Evolutionary conservation across 495 filamentous ascomycete genomes (phyloP), one percentile per base, ranked within the genome.

Genomic region (Pseudevernia furfuracea): DNA sequence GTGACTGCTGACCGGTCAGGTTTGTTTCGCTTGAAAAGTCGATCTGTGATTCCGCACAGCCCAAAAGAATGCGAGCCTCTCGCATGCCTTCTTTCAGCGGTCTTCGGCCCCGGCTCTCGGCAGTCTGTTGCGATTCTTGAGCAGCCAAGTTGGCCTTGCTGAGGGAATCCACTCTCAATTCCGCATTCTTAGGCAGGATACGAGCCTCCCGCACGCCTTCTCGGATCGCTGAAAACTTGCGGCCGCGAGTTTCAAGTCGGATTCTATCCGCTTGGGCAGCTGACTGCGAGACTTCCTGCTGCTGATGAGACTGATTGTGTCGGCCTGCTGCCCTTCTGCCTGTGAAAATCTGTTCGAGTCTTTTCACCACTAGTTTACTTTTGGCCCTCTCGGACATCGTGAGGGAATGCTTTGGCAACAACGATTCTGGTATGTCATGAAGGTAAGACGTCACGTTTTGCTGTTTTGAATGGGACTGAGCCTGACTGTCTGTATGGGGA

Each of bases 271-370:
- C 73, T 38, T 68, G 65, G 3, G 71, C 67, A 23, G 75, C 76
- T 58, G 71, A 73, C 67, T 85, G 79, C 44, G 81, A 80, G 17
- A 85, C 76, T 66, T 85, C 81, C 71, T 86, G 78, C 63, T 81
- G 77, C 63, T 83, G 81, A 25, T 77, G 65, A 6, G 74, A 74
- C 37, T 81, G 79, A 48, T 74, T 75, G 37, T 80, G 74, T 21
- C 71, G 70, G 41, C 71, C 73, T 19, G 75, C 76, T 21, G 77
- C 76, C 36, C 78, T 77, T 63, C 84, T 86, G 10, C 89, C 89
- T n/a, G 87, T 88, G 63, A 92, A 92, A 6, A 92, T 78, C 60
- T 91, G 87, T 70, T 92, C 89, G 9, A 92, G 71, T 39, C 86
- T 79, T 63, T 80, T 77, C 30, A 91, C 89, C 1, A 91, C 85